phyloP scores from a whole-genome alignment of 73 alveolate genomes.

The Tetrahymena borealis region DNA sequence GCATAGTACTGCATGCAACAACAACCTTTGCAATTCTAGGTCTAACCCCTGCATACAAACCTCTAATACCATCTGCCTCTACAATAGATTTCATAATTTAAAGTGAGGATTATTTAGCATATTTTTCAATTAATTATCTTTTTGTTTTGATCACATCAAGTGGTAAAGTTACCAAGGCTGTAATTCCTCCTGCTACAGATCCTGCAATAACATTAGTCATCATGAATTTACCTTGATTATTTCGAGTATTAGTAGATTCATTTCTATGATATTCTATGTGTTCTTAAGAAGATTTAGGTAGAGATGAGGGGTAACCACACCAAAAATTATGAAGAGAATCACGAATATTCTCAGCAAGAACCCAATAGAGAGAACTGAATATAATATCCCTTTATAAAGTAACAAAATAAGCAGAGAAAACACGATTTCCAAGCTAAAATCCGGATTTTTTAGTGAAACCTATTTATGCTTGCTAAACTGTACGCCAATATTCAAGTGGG shows the following conservation, averaged over 20 bases:
- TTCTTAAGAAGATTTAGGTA: not conserved
- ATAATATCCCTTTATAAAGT: conserved; percentile 31
- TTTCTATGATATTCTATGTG: not conserved
- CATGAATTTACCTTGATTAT: not conserved
- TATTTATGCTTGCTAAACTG: conserved; percentile 11
- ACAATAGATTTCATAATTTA: not conserved
- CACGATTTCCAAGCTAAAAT: conserved; percentile 15
- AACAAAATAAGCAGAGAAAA: conserved; percentile 20
- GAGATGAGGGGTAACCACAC: not conserved
- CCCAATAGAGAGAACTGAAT: conserved; percentile 39
- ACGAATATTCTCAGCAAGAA: conserved; percentile 25
- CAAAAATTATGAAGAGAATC: not conserved
- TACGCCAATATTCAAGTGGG: conserved; percentile 41
- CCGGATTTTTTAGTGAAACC: conserved; percentile 17
- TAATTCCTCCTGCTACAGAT: conserved; percentile 21
- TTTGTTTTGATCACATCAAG: conserved; percentile 37
- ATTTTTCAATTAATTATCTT: conserved; percentile 8
- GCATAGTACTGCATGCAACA: not conserved
- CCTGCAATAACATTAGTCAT: conserved; percentile 11
- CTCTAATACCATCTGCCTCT: not conserved
- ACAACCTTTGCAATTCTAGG: not conserved
- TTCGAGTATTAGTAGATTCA: not conserved
- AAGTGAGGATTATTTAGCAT: not conserved
- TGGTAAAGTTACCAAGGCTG: conserved; percentile 35
- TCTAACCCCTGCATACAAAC: not conserved